Evolutionary conservation across 1,284 basidiomycete genomes (phyloP), one percentile per base, ranked within the genome.

Genomic region (Ganoderma lucidum): DNA sequence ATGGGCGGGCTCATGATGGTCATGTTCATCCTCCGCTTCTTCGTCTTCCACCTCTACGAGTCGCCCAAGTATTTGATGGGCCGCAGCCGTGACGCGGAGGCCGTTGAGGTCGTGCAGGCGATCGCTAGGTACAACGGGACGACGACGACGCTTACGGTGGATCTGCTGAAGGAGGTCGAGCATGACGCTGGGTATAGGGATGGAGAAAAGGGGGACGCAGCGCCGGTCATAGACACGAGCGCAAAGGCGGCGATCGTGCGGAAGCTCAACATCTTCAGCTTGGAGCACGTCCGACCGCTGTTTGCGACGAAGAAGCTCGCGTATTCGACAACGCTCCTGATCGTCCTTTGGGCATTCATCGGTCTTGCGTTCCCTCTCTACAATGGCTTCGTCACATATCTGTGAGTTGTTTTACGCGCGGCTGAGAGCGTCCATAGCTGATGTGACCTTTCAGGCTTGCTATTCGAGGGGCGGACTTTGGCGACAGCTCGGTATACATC

Each of bases 1-100:
- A 86, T 91, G 78, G 89, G 89, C 15, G 89, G 86, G 2, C 77
- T 92, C 55, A 91, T 88, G 79, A 80, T 93, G 68, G 62, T 89
- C 41, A 82, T 92, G 55, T 94, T 88, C 83, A 74, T 87, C 64
- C 77, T 91, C 56, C 91, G 93, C 55, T 93, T 92, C 83, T 86
- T 91, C 78, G 81, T 91, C 63, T 94, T 94, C 83, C 82, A 84
- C n/a, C 85, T 95, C 63, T 83, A 90, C 68, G 93, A 95, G 78
- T 90, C 89, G 66, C 93, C 92, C 4, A 93, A 93, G 78, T 94
- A 85, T 79, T 85, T 96, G 39, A 87, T 95, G 78, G 88, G 89
- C 6, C 87, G 89, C 68, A 93, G 93, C 0, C 82, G 83, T 48
- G 93, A 95, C 73, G 85, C 84, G 17, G 87, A 91, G 63, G 94